Evolutionary conservation across 257 asterid species (phyloP).

Genomic region (Schizonepeta tenuifolia): DNA sequence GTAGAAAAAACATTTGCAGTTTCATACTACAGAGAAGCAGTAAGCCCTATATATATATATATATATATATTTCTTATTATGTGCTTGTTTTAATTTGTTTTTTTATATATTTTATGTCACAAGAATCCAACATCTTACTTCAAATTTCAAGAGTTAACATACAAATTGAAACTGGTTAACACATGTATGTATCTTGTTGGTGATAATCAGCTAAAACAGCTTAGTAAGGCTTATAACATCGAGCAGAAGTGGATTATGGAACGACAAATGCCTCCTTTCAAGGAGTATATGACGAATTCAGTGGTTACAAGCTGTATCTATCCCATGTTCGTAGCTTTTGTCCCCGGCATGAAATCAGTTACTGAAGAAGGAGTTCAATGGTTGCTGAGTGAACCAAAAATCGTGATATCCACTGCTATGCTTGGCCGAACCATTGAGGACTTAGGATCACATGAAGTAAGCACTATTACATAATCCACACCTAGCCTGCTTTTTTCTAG

Average conservation of each 20-base stretch:
- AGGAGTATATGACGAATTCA: no score
- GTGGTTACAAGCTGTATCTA: neutral
- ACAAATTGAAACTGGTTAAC: no score
- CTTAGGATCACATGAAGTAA: constrained; percentile 34
- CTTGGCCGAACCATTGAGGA: constrained; percentile 29
- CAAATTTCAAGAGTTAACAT: no score
- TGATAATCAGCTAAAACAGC: neutral
- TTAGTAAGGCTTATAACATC: neutral
- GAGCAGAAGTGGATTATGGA: no score
- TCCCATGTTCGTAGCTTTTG: neutral
- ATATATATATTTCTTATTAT: no score
- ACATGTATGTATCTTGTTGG: no score
- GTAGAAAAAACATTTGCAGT: constrained; percentile 21
- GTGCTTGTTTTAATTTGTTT: no score
- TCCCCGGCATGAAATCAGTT: neutral
- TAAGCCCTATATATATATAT: constrained; percentile 20
- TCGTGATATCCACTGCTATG: constrained; percentile 22
- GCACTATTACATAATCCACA: neutral
- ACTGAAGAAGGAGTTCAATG: constrained; percentile 25
- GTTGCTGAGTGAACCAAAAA: constrained; percentile 30
- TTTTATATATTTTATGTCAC: no score
- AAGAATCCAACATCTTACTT: no score
- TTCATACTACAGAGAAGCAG: constrained; percentile 35
- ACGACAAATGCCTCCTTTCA: no score
- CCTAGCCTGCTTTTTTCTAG: neutral